Evolutionary conservation across 495 filamentous ascomycete genomes (phyloP), one percentile per base, ranked within the genome.

Genomic region (Penicillium maclennaniae): DNA sequence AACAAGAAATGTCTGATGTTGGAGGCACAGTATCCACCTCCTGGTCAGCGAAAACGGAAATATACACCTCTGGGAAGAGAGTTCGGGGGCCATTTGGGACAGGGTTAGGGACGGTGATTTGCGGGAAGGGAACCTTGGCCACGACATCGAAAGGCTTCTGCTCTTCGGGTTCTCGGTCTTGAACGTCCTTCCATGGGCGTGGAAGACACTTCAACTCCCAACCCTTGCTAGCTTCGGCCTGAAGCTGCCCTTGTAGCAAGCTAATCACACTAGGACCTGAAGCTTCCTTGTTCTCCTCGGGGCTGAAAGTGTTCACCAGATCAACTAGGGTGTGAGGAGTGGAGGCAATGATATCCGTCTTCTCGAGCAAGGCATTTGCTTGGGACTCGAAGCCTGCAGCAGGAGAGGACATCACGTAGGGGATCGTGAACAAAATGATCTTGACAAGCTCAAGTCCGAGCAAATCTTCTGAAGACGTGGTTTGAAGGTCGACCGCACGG

Each of bases 11-110:
- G 53, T 84, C 83, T 16, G 79, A 79, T 4, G 81, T 79, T 6
- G 87, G 77, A 37, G 93, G 93, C 4, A 97, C 93, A 6, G 93
- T 96, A 64, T 96, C 89, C 31, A 96, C 74, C 8, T 96, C 92
- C 61, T 96, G 92, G 59, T 88, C 79, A 3, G 83, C 81, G 59
- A 92, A 99, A 17, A 97, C 88, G 2, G 93, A 99, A 67, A 96
- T 86, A 69, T 88, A 96, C 16, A 96, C 78, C 69, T 97, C 93
- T 0, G 93, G 95, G 68, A 96, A 91, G 23, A 96, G 76, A 7
- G 89, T 79, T 31, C 83, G 84, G 3, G 83, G 70, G 15, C 92
- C 93, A 14, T 87, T 76, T 44, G 77, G 77, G 28, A 95, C 86
- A 10, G 87, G 82, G 34, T 83, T 78, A 1, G 93, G 91, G 42